Percentiles rank a stretch among this genome's conserved stretches.
phyloP scores from a whole-genome alignment of 2,329 filamentous ascomycete genomes.

The Beauveria australis region DNA sequence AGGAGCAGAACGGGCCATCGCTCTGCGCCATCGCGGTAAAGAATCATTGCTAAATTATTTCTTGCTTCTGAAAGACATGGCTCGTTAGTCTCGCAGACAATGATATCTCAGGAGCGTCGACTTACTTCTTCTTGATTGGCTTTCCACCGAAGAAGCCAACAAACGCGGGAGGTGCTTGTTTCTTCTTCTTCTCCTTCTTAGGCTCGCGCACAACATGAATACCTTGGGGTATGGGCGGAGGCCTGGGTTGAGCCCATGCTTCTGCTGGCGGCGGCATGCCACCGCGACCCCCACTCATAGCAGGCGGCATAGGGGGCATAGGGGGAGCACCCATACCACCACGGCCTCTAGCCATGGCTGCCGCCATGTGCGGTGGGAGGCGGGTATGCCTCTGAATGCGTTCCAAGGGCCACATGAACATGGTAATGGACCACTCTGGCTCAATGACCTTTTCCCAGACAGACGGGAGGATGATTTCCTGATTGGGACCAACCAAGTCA shows the following conservation, averaged over 20 bases:
- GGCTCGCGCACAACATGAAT: conserved; percentile 16
- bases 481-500: conserved; percentile 69
- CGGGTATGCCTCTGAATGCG: neutral
- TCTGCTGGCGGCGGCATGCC: conserved; percentile 15
- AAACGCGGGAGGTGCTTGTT: conserved; percentile 12
- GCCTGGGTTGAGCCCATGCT: conserved; percentile 13
- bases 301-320: neutral
- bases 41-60: neutral
- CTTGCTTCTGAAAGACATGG: neutral
- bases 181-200: conserved; percentile 20
- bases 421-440: conserved; percentile 53
- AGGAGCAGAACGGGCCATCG: neutral
- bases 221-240: conserved; percentile 11
- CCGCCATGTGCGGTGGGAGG: neutral
- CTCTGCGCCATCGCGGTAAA: neutral
- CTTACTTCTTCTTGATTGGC: conserved; percentile 24
- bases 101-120: neutral
- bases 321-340: neutral
- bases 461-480: conserved; percentile 69
- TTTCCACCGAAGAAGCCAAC: conserved; percentile 22
- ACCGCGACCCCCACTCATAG: conserved; percentile 8
- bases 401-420: conserved; percentile 53
- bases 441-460: conserved; percentile 77
- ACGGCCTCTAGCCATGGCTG: conserved; percentile 10
- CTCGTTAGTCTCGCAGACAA: neutral